Evolutionary conservation across 2,329 filamentous ascomycete species (phyloP).

Genomic region (Blumeriella jaapii): DNA sequence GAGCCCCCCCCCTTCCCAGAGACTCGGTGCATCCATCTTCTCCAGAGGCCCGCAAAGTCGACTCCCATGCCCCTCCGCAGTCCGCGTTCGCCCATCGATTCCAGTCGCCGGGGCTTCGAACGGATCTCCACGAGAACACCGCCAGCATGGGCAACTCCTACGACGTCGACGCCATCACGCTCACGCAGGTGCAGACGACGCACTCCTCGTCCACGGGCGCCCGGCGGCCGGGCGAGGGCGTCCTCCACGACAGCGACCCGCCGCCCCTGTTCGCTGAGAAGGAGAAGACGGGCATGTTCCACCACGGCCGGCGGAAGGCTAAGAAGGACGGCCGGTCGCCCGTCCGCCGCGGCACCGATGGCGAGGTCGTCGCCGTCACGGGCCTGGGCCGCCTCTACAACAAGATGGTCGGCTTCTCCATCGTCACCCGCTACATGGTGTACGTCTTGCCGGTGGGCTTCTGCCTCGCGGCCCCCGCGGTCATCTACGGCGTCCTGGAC

Average conservation of each 20-base stretch:
- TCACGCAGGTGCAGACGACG: constrained; percentile 44
- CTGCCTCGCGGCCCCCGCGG: constrained; percentile 49
- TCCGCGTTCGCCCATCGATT: constrained; percentile 18
- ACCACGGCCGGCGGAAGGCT: constrained; percentile 32
- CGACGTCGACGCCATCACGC: constrained; percentile 36
- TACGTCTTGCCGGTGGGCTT: constrained; percentile 55
- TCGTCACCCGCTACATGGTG: constrained; percentile 54
- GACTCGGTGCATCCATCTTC: no score
- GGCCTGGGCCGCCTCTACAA: constrained; percentile 55
- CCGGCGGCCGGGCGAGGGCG: constrained; percentile 34
- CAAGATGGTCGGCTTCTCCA: constrained; percentile 51
- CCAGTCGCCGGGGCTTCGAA: constrained; percentile 22
- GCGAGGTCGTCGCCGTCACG: constrained; percentile 46
- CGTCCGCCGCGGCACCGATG: constrained; percentile 34
- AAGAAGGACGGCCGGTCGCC: constrained; percentile 30
- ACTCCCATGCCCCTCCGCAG: constrained; percentile 21
- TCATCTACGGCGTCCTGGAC: constrained; percentile 31
- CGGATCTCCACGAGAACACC: constrained; percentile 13
- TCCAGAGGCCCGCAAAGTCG: no score
- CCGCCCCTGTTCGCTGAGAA: constrained; percentile 15
- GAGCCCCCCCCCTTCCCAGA: no score
- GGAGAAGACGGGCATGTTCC: constrained; percentile 22
- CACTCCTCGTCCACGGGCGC: constrained; percentile 44
- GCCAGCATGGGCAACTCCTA: constrained; percentile 12
- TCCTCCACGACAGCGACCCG: constrained; percentile 10